Conservation (phyloP, 352 stramenopile genomes). For the Phytophthora uliginosa region DNA sequence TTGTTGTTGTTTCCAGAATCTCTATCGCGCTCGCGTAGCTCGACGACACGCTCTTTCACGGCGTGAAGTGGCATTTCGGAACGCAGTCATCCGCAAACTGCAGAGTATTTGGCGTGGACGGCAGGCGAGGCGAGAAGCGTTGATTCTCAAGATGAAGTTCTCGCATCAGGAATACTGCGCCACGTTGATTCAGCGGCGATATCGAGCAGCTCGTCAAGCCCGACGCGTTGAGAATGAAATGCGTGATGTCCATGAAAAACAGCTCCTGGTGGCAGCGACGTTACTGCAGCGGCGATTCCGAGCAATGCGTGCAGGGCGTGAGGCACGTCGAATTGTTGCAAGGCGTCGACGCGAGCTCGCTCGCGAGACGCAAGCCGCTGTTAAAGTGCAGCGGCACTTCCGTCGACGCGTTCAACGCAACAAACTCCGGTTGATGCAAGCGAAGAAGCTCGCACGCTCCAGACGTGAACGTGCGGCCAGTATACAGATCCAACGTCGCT, state of each 20-base stretch:
- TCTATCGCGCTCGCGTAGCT: slow-evolving; percentile 64
- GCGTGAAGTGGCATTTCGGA: slow-evolving; percentile 47
- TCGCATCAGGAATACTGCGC: slow-evolving; percentile 60
- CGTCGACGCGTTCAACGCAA: slow-evolving; percentile 48
- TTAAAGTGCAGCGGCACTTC: slow-evolving; percentile 63
- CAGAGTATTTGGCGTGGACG: slow-evolving; percentile 79
- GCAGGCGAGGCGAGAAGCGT: slow-evolving; percentile 50
- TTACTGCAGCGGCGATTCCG: slow-evolving; percentile 75
- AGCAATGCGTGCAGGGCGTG: slow-evolving; percentile 46
- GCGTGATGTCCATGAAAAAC: slow-evolving; percentile 52
- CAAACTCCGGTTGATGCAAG: slow-evolving; percentile 47
- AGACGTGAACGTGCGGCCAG: slow-evolving; percentile 52
- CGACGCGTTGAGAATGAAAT: slow-evolving; percentile 42
- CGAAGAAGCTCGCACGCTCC: slow-evolving; percentile 33
- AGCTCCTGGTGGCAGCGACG: slow-evolving; percentile 50
- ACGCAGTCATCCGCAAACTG: slow-evolving; percentile 59
- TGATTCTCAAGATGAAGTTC: slow-evolving; percentile 59
- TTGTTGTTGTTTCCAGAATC: slow-evolving; percentile 43
- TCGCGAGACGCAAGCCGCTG: slow-evolving; percentile 53
- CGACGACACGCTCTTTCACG: slow-evolving; percentile 33
- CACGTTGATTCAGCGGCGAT: slow-evolving; percentile 78
- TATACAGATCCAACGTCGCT: slow-evolving; percentile 66
- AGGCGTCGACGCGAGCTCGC: slow-evolving; percentile 42
- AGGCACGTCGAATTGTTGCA: slow-evolving; percentile 54
- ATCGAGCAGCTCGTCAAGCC: slow-evolving; percentile 52